phyloP scores from a whole-genome alignment of 176 grass and related monocot species.

The Puya raimondii region DNA sequence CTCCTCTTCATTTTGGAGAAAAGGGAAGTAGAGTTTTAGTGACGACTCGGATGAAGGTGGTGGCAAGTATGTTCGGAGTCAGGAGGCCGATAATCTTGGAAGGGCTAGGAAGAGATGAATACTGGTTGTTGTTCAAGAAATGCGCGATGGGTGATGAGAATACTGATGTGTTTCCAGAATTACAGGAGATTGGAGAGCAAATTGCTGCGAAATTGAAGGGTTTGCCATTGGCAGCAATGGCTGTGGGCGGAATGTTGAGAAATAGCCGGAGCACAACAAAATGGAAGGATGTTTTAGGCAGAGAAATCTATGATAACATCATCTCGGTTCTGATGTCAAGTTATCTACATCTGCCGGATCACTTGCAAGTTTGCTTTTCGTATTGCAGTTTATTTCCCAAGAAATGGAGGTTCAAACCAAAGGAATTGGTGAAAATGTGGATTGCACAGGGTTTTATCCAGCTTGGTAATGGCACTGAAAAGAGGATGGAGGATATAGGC shows the following conservation, averaged over 20 bases:
- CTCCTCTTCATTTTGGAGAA: conserved; percentile 15
- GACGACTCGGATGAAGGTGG: conserved; percentile 31
- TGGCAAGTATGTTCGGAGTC: conserved; percentile 28
- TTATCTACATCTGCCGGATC: conserved; percentile 32
- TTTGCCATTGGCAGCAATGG: conserved; percentile 31
- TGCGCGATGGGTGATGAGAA: conserved; percentile 19
- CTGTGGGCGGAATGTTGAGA: conserved; percentile 23
- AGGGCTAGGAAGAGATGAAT: conserved; percentile 27
- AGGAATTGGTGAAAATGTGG: conserved; percentile 42
- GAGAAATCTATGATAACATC: conserved; percentile 26
- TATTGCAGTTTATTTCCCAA: conserved; percentile 51
- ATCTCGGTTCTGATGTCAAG: conserved; percentile 22
- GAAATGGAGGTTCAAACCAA: conserved; percentile 34
- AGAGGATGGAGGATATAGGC: conserved; percentile 36
- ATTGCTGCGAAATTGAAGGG: conserved; percentile 30
- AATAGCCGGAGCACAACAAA: neutral
- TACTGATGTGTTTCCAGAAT: neutral
- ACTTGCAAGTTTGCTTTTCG: conserved; percentile 33
- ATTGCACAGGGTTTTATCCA: conserved; percentile 42
- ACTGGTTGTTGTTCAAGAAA: conserved; percentile 34
- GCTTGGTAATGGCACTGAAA: neutral
- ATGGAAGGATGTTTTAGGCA: conserved; percentile 24
- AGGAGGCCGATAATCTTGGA: conserved; percentile 20
- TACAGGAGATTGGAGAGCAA: conserved; percentile 30
- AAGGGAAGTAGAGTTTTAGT: conserved; percentile 33